Percentiles rank a stretch among this genome's conserved stretches.
phyloP scores from a whole-genome alignment of 805 yeast genomes.

The Millerozyma miso region DNA sequence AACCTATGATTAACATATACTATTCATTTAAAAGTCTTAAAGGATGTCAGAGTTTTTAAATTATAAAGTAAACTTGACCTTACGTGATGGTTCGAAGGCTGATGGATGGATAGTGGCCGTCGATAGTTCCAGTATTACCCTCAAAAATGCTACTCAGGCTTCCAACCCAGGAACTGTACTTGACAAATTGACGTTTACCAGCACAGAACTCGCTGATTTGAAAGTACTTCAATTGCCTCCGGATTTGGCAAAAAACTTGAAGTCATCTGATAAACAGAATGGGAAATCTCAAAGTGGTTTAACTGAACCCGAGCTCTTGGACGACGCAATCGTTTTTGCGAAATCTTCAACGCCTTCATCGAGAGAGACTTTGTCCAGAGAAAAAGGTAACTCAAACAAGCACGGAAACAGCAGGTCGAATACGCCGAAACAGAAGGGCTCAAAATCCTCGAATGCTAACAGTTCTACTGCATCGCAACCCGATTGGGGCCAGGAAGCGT shows the following conservation, averaged over 20 bases:
- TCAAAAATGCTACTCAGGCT: slow-evolving; percentile 19
- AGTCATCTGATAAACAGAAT: slow-evolving; percentile 8
- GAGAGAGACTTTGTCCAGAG: slow-evolving; percentile 4
- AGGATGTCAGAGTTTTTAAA: slow-evolving; percentile 38
- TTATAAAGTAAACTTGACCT: slow-evolving; percentile 34
- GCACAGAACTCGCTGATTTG: slow-evolving; percentile 47
- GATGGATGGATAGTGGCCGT: slow-evolving; percentile 33
- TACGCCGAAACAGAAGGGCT: slow-evolving; percentile 6
- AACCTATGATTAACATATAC: not conserved
- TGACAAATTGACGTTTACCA: slow-evolving; percentile 19
- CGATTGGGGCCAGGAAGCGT: slow-evolving; percentile 45
- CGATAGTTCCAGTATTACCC: slow-evolving; percentile 21
- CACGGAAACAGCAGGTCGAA: slow-evolving; percentile 4
- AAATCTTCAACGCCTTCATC: slow-evolving; percentile 10
- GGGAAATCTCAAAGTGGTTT: not conserved
- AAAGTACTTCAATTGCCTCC: slow-evolving; percentile 54
- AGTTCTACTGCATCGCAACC: slow-evolving; percentile 22
- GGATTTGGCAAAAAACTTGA: slow-evolving; percentile 16
- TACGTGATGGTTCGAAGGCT: slow-evolving; percentile 35
- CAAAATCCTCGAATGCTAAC: slow-evolving; percentile 2
- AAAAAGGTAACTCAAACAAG: slow-evolving; percentile 4
- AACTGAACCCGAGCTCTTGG: slow-evolving; percentile 10
- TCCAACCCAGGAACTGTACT: slow-evolving; percentile 8
- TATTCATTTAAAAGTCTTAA: not conserved
- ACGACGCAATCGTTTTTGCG: slow-evolving; percentile 27